These are phyloP conservation scores for Chaetomium tenue DNA, from an alignment of 495 filamentous ascomycete genomes.

Conservation along the genomic window DNA sequence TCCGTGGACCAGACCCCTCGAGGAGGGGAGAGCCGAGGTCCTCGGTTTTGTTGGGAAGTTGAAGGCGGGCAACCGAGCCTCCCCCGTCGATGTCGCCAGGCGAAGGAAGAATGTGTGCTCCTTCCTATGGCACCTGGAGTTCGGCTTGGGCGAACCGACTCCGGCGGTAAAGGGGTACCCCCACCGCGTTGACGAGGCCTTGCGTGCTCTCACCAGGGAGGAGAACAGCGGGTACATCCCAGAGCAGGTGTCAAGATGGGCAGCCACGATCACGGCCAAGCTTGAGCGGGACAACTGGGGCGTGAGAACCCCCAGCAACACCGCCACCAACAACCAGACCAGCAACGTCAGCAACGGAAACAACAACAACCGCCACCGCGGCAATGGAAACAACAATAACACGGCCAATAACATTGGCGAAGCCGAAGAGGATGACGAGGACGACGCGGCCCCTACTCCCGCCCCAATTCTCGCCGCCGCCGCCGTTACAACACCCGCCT, in stretches of 20 bases:
- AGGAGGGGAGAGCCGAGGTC: background rate
- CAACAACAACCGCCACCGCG: background rate
- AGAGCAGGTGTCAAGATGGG: background rate
- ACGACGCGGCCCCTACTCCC: background rate
- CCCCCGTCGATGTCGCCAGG: background rate
- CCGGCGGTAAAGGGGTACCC: background rate
- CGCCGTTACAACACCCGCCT: background rate
- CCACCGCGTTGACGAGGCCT: background rate
- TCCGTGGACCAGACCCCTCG: background rate
- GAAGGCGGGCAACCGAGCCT: background rate
- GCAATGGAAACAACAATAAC: background rate
- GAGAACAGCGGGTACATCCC: background rate
- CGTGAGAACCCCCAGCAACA: background rate
- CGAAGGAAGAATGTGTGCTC: background rate
- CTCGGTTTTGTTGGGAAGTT: background rate
- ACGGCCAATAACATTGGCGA: background rate
- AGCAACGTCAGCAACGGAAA: background rate
- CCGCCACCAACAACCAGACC: background rate
- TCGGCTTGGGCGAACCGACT: background rate
- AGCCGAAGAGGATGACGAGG: background rate
- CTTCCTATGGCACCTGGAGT: background rate
- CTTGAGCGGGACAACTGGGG: conserved; percentile 2
- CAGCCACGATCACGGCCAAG: background rate
- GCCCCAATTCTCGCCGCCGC: background rate
- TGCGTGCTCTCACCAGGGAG: background rate